Evolutionary conservation across 345 rosid genomes (phyloP).

Genomic region (Citropsis articulata): DNA sequence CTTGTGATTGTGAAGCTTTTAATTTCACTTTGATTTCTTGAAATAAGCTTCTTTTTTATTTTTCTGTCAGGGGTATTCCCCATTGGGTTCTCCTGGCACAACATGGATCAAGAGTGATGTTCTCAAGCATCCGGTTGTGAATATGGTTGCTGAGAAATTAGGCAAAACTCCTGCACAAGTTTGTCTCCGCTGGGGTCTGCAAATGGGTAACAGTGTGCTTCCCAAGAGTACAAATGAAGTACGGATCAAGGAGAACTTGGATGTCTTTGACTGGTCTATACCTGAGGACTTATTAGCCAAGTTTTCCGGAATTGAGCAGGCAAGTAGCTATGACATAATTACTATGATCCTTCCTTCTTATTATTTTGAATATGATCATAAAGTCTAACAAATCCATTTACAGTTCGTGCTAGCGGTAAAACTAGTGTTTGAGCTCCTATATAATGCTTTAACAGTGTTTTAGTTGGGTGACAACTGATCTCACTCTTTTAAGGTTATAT

Average conservation of each 20-base stretch:
- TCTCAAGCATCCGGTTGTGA: conserved; percentile 37
- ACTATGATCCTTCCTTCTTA: neutral
- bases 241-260: conserved; percentile 42
- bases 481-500: neutral
- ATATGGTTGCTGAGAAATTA: conserved; percentile 46
- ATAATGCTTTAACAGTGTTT: neutral
- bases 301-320: conserved; percentile 57
- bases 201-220: conserved; percentile 55
- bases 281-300: conserved; percentile 37
- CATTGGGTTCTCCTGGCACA: conserved; percentile 52
- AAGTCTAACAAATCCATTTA: neutral
- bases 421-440: too few species aligned
- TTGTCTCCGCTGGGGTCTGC: conserved; percentile 68
- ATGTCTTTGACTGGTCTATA: conserved; percentile 45
- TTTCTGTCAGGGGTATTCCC: conserved; percentile 53
- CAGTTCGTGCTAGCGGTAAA: neutral
- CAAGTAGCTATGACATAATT: conserved; percentile 16
- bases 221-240: conserved; percentile 54
- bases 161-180: conserved; percentile 59
- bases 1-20: neutral
- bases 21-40: neutral
- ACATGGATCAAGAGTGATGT: conserved; percentile 33
- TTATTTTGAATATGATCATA: neutral
- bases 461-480: conserved; percentile 11
- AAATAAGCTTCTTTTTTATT: neutral